A percentile compares a stretch with the other conserved stretches of the same genome.
These are phyloP conservation scores for Cadophora luteo-olivacea DNA, from an alignment of 2,329 filamentous ascomycete genomes.

Conservation along the genomic window DNA sequence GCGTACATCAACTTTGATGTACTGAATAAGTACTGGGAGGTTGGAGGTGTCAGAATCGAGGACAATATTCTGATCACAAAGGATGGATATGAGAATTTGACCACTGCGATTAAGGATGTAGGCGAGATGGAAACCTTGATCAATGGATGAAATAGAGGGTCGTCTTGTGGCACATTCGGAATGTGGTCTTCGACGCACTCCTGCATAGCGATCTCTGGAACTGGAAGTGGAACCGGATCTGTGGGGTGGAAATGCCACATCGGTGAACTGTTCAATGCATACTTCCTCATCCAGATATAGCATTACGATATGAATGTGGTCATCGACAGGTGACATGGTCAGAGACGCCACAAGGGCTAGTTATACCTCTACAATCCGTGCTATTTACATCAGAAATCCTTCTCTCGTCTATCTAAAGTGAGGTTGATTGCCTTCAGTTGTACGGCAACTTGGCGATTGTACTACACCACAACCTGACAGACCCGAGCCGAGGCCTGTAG, in stretches of 20 bases:
- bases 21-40: constrained; percentile 81
- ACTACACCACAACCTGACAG: not conserved
- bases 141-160: constrained; percentile 27
- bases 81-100: constrained; percentile 74
- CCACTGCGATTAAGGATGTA: constrained; percentile 72
- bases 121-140: constrained; percentile 59
- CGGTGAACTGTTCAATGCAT: not conserved
- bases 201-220: not conserved
- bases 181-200: too few species aligned
- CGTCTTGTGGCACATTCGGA: too few species aligned
- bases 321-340: not conserved
- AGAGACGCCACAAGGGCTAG: not conserved
- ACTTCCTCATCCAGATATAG: not conserved
- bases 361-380: not conserved
- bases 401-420: not conserved
- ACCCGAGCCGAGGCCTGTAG: not conserved
- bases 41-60: constrained; percentile 75
- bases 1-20: constrained; percentile 79
- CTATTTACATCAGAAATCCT: not conserved
- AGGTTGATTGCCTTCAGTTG: not conserved
- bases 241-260: not conserved
- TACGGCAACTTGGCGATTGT: not conserved
- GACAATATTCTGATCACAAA: constrained; percentile 77
- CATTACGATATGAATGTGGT: too few species aligned
- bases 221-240: not conserved